Evolutionary conservation across 495 filamentous ascomycete species (phyloP).

Genomic region (Xylaria palmicola): DNA sequence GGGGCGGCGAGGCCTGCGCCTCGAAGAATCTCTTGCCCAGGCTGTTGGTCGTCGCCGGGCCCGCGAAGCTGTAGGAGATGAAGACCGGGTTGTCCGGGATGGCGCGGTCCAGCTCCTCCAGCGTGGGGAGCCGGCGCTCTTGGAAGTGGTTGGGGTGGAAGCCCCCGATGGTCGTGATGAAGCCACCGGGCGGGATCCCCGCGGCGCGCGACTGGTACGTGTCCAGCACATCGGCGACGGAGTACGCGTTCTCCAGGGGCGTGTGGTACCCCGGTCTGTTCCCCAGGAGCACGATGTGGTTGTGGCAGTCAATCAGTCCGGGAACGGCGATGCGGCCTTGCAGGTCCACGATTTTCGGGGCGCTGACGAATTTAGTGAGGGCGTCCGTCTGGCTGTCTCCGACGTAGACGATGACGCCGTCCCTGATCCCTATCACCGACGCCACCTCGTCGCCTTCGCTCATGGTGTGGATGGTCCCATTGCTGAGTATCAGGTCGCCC

Average conservation of each 20-base stretch:
- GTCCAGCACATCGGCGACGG: conserved; percentile 19
- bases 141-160: conserved; percentile 27
- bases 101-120: conserved; percentile 24
- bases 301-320: conserved; percentile 29
- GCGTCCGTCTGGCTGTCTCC: conserved; percentile 22
- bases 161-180: conserved; percentile 30
- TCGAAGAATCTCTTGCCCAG: conserved; percentile 22
- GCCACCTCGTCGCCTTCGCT: conserved; percentile 11
- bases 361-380: neutral
- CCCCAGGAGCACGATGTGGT: conserved; percentile 28
- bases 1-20: neutral
- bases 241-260: conserved; percentile 24
- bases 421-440: conserved; percentile 22
- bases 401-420: conserved; percentile 27
- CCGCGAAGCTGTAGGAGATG: conserved; percentile 22
- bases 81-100: conserved; percentile 25
- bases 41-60: conserved; percentile 24
- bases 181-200: conserved; percentile 12
- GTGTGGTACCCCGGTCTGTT: conserved; percentile 29
- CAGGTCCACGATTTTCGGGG: conserved; percentile 18
- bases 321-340: conserved; percentile 20
- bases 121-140: conserved; percentile 25
- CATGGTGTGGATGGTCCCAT: conserved; percentile 29
- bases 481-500: conserved; percentile 21
- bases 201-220: conserved; percentile 8